Evolutionary conservation across 257 asterid genomes (phyloP).

Genomic region (Linaria vulgaris): DNA sequence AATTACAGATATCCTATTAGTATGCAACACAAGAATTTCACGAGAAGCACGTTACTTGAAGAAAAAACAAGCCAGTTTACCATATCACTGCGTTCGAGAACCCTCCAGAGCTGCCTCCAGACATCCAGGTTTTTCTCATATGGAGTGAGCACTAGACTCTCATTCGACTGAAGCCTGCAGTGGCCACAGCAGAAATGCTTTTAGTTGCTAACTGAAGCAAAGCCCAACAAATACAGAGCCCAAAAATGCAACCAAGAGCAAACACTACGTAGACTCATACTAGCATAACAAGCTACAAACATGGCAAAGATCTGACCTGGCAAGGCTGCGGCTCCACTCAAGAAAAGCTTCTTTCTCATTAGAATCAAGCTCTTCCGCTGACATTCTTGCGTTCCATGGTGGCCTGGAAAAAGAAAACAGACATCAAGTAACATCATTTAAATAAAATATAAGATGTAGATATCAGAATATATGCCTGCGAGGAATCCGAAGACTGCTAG

Average conservation of each 20-base stretch:
- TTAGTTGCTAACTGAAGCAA: neutral
- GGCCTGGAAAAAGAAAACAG: conserved; percentile 59
- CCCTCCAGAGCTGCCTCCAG: conserved; percentile 99
- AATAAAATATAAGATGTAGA: neutral
- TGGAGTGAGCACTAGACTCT: conserved; percentile 90
- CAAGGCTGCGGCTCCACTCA: conserved; percentile 95
- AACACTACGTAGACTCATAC: neutral
- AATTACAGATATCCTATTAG: no score
- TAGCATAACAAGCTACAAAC: conserved; percentile 7
- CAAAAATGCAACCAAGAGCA: conserved; percentile 9
- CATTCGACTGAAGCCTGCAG: conserved; percentile 90
- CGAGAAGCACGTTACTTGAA: no score
- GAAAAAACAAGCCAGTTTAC: conserved; percentile 40
- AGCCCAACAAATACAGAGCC: neutral
- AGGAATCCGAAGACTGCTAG: conserved; percentile 93
- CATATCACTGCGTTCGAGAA: conserved; percentile 98
- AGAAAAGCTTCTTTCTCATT: conserved; percentile 78
- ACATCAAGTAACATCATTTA: conserved; percentile 20
- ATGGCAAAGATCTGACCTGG: conserved; percentile 50
- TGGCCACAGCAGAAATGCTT: conserved; percentile 15
- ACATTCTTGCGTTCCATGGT: conserved; percentile 84
- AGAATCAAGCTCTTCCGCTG: conserved; percentile 86
- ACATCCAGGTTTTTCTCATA: conserved; percentile 96
- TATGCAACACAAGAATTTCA: no score
- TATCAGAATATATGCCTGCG: conserved; percentile 55